phyloP scores from a whole-genome alignment of 2,329 filamentous ascomycete genomes.

The Macrophomina phaseolina region DNA sequence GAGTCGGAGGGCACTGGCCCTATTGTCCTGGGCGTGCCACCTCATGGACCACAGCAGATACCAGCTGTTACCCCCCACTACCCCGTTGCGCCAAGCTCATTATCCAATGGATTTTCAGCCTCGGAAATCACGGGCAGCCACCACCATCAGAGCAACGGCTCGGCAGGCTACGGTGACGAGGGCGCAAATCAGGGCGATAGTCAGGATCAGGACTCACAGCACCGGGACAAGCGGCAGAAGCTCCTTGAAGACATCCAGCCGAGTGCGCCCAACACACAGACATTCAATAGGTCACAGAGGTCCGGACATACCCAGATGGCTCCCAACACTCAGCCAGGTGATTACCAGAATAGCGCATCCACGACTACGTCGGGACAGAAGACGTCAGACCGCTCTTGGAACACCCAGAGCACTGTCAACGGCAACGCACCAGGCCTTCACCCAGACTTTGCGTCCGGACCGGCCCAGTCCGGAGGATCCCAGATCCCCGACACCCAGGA shows the following conservation, averaged over 20 bases:
- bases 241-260: slow-evolving; percentile 33
- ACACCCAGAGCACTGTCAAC: slow-evolving; percentile 77
- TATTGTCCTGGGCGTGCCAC: slow-evolving; percentile 65
- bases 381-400: slow-evolving; percentile 72
- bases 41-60: slow-evolving; percentile 57
- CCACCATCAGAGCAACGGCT: slow-evolving; percentile 19
- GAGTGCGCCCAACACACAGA: slow-evolving; percentile 47
- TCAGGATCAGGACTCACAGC: slow-evolving; percentile 41
- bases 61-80: slow-evolving; percentile 57
- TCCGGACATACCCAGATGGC: slow-evolving; percentile 67
- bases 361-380: slow-evolving; percentile 84
- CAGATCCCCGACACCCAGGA: slow-evolving; percentile 69
- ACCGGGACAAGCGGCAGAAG: slow-evolving; percentile 27
- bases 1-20: slow-evolving; percentile 53
- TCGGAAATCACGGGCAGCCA: slow-evolving; percentile 33
- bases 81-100: slow-evolving; percentile 62
- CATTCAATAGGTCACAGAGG: slow-evolving; percentile 53
- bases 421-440: slow-evolving; percentile 58
- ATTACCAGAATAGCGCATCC: slow-evolving; percentile 84
- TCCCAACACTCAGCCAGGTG: slow-evolving; percentile 61
- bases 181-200: slow-evolving; percentile 54
- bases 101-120: slow-evolving; percentile 64
- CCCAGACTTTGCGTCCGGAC: slow-evolving; percentile 61
- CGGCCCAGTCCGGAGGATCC: slow-evolving; percentile 58
- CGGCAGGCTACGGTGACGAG: slow-evolving; percentile 37